Percentiles rank a stretch among this genome's conserved stretches.
These are phyloP conservation scores for Butyriboletus loyo DNA, from an alignment of 768 basidiomycete genomes.

Conservation along the genomic window DNA sequence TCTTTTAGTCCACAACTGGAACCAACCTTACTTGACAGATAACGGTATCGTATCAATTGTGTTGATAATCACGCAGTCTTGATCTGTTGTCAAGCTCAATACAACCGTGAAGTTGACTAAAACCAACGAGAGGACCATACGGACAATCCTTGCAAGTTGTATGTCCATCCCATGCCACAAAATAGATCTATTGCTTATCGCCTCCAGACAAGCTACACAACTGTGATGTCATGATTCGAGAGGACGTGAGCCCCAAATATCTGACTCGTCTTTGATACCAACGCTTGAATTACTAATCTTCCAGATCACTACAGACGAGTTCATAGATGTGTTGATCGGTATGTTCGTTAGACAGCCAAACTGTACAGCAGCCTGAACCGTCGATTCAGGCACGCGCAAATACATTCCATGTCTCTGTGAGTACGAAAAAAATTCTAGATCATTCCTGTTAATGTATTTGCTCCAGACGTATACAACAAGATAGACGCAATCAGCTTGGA, in stretches of 20 bases:
- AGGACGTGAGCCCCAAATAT: conserved; percentile 62
- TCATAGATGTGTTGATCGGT: conserved; percentile 98
- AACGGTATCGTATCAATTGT: conserved; percentile 44
- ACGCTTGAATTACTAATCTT: not conserved
- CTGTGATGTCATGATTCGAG: conserved; percentile 97
- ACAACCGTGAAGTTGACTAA: conserved; percentile 90
- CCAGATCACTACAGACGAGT: conserved; percentile 93
- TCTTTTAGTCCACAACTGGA: not conserved
- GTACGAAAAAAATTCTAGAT: conserved; percentile 18
- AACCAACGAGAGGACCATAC: conserved; percentile 93
- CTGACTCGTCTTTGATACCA: conserved; percentile 1
- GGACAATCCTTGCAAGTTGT: conserved; percentile 90
- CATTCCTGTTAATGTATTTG: not conserved
- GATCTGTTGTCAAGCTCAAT: conserved; percentile 53
- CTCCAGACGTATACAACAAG: conserved; percentile 91
- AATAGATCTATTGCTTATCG: conserved; percentile 5
- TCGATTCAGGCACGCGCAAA: conserved; percentile 76
- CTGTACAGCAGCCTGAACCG: not conserved
- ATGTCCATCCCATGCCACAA: conserved; percentile 24
- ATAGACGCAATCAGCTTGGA: conserved; percentile 86
- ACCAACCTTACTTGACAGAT: conserved; percentile 45
- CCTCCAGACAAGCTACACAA: conserved; percentile 79
- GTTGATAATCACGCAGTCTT: not conserved
- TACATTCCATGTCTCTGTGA: conserved; percentile 90
- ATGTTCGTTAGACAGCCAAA: conserved; percentile 6